Conservation (phyloP, 2,329 filamentous ascomycete genomes). For the Lachnellula hyalina region DNA sequence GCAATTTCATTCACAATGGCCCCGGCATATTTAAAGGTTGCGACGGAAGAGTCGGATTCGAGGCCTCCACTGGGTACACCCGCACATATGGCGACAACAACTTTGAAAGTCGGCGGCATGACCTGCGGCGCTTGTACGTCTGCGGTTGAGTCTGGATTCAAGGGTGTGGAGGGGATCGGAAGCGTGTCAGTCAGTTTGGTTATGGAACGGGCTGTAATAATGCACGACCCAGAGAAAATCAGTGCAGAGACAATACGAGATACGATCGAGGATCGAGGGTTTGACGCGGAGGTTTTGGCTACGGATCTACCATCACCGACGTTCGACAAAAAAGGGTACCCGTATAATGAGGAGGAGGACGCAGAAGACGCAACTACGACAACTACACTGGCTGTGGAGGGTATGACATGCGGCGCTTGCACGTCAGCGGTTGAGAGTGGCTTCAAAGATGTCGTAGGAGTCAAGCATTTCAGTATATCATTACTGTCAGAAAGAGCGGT, state of each 20-base stretch:
- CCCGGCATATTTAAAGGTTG: slow-evolving; percentile 26
- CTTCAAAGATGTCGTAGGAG: slow-evolving; percentile 67
- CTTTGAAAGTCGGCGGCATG: slow-evolving; percentile 84
- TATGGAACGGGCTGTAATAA: slow-evolving; percentile 91
- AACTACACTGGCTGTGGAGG: slow-evolving; percentile 73
- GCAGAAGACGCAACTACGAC: slow-evolving; percentile 42
- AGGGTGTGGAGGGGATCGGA: slow-evolving; percentile 72
- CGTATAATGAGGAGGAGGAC: slow-evolving; percentile 31
- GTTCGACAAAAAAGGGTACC: slow-evolving; percentile 30
- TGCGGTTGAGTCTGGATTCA: slow-evolving; percentile 89
- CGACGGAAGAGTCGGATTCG: slow-evolving; percentile 15
- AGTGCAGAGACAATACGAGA: slow-evolving; percentile 72
- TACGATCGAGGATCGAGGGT: slow-evolving; percentile 86
- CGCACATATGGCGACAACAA: slow-evolving; percentile 80
- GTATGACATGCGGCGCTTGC: slow-evolving; percentile 90
- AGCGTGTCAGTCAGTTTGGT: slow-evolving; percentile 88
- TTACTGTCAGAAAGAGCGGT: slow-evolving; percentile 80
- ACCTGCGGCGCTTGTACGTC: slow-evolving; percentile 93
- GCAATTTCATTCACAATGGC: slow-evolving; percentile 23
- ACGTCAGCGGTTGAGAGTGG: slow-evolving; percentile 79
- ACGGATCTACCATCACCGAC: slow-evolving; percentile 64
- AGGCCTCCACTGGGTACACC: slow-evolving; percentile 16
- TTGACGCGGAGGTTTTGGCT: slow-evolving; percentile 83
- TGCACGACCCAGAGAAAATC: slow-evolving; percentile 75
- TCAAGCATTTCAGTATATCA: slow-evolving; percentile 75